phyloP scores from a whole-genome alignment of 257 asterid species.

The Lycium ferocissimum region DNA sequence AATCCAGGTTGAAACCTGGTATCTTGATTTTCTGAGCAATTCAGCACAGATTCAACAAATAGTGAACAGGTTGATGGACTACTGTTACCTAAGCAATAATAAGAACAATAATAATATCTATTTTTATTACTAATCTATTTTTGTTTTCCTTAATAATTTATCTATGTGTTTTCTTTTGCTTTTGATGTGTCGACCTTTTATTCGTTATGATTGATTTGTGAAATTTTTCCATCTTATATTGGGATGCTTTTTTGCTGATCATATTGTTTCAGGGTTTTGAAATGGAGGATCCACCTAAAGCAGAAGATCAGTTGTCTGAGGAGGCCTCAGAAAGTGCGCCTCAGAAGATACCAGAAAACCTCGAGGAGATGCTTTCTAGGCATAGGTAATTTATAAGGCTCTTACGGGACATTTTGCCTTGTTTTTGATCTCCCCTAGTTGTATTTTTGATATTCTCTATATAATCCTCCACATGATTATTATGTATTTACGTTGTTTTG shows the following conservation, averaged over 20 bases:
- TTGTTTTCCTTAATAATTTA: not conserved
- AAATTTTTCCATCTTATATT: slow-evolving; percentile 4
- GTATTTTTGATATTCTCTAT: not conserved
- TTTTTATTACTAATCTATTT: not conserved
- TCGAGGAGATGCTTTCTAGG: slow-evolving; percentile 76
- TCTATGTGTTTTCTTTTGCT: not conserved
- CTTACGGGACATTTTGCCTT: not conserved
- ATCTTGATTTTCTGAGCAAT: not conserved
- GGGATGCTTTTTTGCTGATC: slow-evolving; percentile 14
- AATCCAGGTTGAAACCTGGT: not conserved
- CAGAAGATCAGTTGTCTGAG: slow-evolving; percentile 47
- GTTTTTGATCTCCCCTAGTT: not conserved
- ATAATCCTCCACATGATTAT: not conserved
- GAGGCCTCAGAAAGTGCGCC: slow-evolving; percentile 45
- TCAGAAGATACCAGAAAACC: slow-evolving; percentile 53
- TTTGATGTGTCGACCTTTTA: not conserved
- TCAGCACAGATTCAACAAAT: not conserved
- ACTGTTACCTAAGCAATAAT: not conserved
- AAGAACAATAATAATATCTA: too few relatives aligned
- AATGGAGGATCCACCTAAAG: slow-evolving; percentile 59
- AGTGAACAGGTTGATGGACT: not conserved
- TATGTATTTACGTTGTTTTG: not conserved
- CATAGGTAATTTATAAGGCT: slow-evolving; percentile 43
- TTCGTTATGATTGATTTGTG: not conserved
- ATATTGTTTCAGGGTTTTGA: slow-evolving; percentile 35